Conservation (phyloP, 805 yeast genomes). For the Cyberlindnera mississippiensis region DNA sequence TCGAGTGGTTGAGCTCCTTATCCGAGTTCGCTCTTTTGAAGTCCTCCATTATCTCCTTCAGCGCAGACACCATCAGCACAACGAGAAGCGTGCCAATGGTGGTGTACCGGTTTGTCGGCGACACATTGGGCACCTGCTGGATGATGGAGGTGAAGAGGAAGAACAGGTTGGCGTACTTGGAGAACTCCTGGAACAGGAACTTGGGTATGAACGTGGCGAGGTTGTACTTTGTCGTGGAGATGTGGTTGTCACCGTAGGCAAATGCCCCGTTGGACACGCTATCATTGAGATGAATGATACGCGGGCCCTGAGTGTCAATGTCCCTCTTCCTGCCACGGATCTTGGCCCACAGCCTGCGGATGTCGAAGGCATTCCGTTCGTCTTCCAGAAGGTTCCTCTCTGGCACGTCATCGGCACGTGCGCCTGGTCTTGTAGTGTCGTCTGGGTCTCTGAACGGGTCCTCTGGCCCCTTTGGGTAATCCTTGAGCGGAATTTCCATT, state of each 20-base stretch:
- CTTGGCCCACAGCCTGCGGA: slow-evolving; percentile 35
- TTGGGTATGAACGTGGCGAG: slow-evolving; percentile 91
- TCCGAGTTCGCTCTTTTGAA: slow-evolving; percentile 85
- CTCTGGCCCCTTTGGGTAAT: slow-evolving; percentile 18
- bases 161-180: slow-evolving; percentile 93
- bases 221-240: slow-evolving; percentile 94
- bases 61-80: slow-evolving; percentile 85
- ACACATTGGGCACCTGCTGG: slow-evolving; percentile 95
- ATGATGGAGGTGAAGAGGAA: slow-evolving; percentile 88
- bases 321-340: slow-evolving; percentile 28
- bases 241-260: slow-evolving; percentile 74
- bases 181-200: slow-evolving; percentile 92
- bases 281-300: slow-evolving; percentile 68
- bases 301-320: slow-evolving; percentile 40
- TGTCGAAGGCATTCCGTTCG: slow-evolving; percentile 35
- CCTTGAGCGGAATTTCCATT: slow-evolving; percentile 26
- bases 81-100: slow-evolving; percentile 87
- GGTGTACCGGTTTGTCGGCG: slow-evolving; percentile 94
- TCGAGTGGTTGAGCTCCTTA: slow-evolving; percentile 79
- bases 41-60: slow-evolving; percentile 90
- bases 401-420: slow-evolving; percentile 14
- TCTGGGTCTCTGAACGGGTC: slow-evolving; percentile 28
- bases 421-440: slow-evolving; percentile 11
- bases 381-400: slow-evolving; percentile 27
- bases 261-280: slow-evolving; percentile 47